Conservation (phyloP, 176 grass and related monocot species). For the Secale cereale region DNA sequence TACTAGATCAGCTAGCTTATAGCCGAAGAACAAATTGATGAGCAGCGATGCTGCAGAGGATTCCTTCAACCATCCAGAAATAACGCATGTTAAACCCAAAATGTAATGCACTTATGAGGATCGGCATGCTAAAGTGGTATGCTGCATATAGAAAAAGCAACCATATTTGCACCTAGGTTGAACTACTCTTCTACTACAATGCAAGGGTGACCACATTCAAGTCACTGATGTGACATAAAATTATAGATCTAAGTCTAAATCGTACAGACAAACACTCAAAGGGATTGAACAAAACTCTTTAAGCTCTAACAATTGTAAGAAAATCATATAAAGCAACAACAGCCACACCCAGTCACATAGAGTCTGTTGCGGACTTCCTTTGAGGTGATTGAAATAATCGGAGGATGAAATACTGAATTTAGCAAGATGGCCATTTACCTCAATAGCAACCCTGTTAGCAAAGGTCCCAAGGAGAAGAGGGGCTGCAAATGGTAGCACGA, state of each 20-base stretch:
- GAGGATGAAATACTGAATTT: neutral
- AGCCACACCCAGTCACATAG: neutral
- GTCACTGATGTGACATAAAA: neutral
- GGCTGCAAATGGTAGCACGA: constrained; percentile 75
- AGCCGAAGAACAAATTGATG: neutral
- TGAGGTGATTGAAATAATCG: neutral
- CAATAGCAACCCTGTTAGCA: constrained; percentile 78
- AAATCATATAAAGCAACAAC: constrained; percentile 10
- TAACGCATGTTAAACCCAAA: neutral
- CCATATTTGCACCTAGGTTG: neutral
- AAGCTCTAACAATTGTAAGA: neutral
- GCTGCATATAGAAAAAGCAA: neutral
- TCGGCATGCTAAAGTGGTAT: neutral
- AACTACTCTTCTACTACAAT: neutral
- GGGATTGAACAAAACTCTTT: neutral
- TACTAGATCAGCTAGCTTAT: neutral
- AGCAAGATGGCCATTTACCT: constrained; percentile 35
- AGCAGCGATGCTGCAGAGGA: neutral
- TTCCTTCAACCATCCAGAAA: neutral
- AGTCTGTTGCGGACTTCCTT: neutral
- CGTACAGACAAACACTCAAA: neutral
- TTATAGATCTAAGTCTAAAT: neutral
- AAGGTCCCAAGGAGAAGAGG: constrained; percentile 87
- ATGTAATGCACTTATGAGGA: neutral
- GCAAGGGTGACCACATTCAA: neutral